Conservation (phyloP, 352 stramenopile species). For the Globisporangium perplexum region DNA sequence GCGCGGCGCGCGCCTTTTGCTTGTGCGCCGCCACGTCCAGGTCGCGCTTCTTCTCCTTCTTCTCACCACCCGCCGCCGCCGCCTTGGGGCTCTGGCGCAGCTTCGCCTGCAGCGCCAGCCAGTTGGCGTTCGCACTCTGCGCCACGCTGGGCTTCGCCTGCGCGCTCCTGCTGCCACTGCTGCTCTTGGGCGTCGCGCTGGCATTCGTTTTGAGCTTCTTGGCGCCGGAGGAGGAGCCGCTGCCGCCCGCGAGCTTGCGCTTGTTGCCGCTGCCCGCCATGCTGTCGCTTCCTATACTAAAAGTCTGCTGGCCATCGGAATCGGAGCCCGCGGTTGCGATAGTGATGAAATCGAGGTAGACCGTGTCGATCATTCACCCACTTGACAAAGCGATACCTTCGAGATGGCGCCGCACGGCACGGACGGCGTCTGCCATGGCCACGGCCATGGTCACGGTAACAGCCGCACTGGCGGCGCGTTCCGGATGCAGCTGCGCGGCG, state of each 20-base stretch:
- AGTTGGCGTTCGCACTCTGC: slow-evolving; percentile 52
- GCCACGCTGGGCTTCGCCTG: slow-evolving; percentile 4
- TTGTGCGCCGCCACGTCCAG: slow-evolving; percentile 33
- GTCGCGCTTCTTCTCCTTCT: slow-evolving; percentile 27
- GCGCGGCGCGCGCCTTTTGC: slow-evolving; percentile 38
- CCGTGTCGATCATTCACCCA: neutral
- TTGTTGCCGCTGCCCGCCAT: slow-evolving; percentile 16
- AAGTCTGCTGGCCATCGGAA: neutral
- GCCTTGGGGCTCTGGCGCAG: slow-evolving; percentile 38
- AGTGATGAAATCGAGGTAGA: neutral
- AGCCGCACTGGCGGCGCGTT: neutral
- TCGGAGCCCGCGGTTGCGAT: neutral
- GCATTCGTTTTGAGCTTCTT: slow-evolving; percentile 18
- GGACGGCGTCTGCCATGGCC: slow-evolving; percentile 3
- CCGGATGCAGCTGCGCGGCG: slow-evolving; percentile 9
- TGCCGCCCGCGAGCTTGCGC: slow-evolving; percentile 14
- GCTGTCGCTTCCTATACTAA: neutral
- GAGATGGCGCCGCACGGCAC: slow-evolving; percentile 11
- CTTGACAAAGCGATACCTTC: slow-evolving; percentile 1
- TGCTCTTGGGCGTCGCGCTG: slow-evolving; percentile 7
- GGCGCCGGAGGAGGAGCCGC: slow-evolving; percentile 1
- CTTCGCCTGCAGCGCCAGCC: slow-evolving; percentile 68
- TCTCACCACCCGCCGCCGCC: neutral
- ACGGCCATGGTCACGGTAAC: slow-evolving; percentile 1
- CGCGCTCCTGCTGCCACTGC: neutral